Percentiles rank a stretch among this genome's conserved stretches.
These are phyloP conservation scores for Ustilago vetiveriae DNA, from an alignment of 1,284 basidiomycete species.

Conservation along the genomic window DNA sequence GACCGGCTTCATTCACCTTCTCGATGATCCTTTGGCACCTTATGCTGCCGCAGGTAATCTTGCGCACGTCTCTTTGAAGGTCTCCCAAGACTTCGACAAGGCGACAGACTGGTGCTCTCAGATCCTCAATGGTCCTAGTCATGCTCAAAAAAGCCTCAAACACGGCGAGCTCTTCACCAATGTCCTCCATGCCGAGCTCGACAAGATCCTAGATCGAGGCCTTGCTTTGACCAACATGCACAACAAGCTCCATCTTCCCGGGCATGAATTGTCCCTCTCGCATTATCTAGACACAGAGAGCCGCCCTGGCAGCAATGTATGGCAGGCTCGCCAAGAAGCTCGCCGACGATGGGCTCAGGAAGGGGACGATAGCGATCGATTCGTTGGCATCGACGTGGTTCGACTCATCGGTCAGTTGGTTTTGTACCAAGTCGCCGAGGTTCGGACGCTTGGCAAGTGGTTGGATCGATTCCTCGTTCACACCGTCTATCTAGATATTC, in stretches of 20 bases:
- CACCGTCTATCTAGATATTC: conserved; percentile 49
- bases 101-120: conserved; percentile 16
- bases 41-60: conserved; percentile 21
- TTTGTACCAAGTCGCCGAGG: conserved; percentile 16
- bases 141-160: conserved; percentile 5
- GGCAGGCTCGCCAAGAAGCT: conserved; percentile 5
- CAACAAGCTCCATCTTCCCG: conserved; percentile 23
- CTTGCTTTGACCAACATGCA: conserved; percentile 9
- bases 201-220: conserved; percentile 17
- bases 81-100: conserved; percentile 24
- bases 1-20: conserved; percentile 35
- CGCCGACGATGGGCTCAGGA: conserved; percentile 15
- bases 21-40: conserved; percentile 21
- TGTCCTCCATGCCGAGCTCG: conserved; percentile 29
- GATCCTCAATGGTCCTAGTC: not conserved
- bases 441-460: conserved; percentile 24
- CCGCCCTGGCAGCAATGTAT: not conserved
- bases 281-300: not conserved
- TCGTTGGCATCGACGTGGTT: conserved; percentile 23
- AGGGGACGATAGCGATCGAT: conserved; percentile 19
- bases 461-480: conserved; percentile 53
- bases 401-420: conserved; percentile 43
- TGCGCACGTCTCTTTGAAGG: conserved; percentile 12
- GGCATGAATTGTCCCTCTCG: not conserved
- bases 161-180: conserved; percentile 26